Base-by-base conservation (phyloP, 1,284 basidiomycete species). In the Ustilago hordei region DNA sequence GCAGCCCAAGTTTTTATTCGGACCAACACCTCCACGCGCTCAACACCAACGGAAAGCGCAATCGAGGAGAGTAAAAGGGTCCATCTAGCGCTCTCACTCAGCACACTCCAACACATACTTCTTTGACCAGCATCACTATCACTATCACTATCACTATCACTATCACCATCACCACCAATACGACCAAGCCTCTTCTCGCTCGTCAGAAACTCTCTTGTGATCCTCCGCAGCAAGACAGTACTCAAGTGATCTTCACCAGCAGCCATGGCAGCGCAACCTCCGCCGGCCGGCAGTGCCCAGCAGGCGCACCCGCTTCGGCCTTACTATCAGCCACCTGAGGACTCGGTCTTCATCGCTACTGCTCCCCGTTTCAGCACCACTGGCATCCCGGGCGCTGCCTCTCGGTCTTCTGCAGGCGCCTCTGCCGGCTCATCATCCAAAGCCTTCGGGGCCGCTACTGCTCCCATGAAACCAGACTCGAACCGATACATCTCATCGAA, bases 231-330 rank as follows among this genome's bases (percentile, higher is more conserved):
- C 36, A 17, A 15, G n/a, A 3, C 45, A 15, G 8, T 52, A 60
- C 41, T 56, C 53, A 34, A 55, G 8, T 32, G 6, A 41, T 34
- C 41, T 28, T 17, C 3, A 36, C n/a, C 43, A 31, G 8, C 43
- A 52, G 41, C 31, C 13, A 70, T 67, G 64, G 28, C 67, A 56
- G 39, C 72, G 34, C 62, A 55, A 31, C 54, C 72, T 38, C 59
- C 66, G 17, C 56, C 56, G 2, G 32, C 57, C n/a, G 60, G 48
- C 50, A 61, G 62, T 28, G 60, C 64, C 34, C 56, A 50, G 55
- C 62, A 62, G 45, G 56, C 80, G 12, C 82, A 85, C 54, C 77
- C 74, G 50, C 79, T 84, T 4, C 76, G 83, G 61, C 83, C 83
- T 8, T 85, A 85, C 64, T 81, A 84, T 52, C 67, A 77, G 19